Evolutionary conservation across 2,329 filamentous ascomycete species (phyloP).

Genomic region (Dactylellina drechsleri): DNA sequence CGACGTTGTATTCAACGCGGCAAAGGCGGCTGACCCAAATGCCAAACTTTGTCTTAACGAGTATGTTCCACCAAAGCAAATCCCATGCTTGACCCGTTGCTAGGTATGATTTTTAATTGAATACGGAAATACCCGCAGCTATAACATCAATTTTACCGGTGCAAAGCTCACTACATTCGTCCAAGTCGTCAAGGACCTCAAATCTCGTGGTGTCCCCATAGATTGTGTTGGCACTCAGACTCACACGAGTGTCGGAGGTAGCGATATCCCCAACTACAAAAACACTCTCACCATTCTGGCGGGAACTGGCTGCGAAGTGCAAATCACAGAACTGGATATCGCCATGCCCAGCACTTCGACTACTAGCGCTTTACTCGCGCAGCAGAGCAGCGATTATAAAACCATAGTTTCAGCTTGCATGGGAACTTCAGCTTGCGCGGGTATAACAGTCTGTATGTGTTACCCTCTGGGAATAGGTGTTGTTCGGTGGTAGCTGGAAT

Average conservation of each 20-base stretch:
- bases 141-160: conserved; percentile 43
- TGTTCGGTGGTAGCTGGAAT: background rate
- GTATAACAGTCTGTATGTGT: conserved; percentile 69
- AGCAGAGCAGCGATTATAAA: conserved; percentile 57
- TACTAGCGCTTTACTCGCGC: conserved; percentile 58
- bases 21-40: conserved; percentile 36
- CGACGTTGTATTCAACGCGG: conserved; percentile 41
- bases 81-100: too few relatives aligned
- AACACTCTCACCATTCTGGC: conserved; percentile 56
- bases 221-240: conserved; percentile 48
- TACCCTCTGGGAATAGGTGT: too few relatives aligned
- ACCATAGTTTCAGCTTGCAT: conserved; percentile 69
- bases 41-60: conserved; percentile 47
- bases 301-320: conserved; percentile 67
- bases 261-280: conserved; percentile 60
- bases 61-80: conserved; percentile 4
- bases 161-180: conserved; percentile 43
- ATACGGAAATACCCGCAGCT: background rate
- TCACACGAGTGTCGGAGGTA: conserved; percentile 59
- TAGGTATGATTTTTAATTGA: too few relatives aligned
- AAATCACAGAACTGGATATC: conserved; percentile 74
- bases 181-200: conserved; percentile 42
- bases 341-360: conserved; percentile 68
- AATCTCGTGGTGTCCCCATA: conserved; percentile 37
- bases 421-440: conserved; percentile 70